Conservation (phyloP, 352 stramenopile species). For the Phytophthora lateralis region DNA sequence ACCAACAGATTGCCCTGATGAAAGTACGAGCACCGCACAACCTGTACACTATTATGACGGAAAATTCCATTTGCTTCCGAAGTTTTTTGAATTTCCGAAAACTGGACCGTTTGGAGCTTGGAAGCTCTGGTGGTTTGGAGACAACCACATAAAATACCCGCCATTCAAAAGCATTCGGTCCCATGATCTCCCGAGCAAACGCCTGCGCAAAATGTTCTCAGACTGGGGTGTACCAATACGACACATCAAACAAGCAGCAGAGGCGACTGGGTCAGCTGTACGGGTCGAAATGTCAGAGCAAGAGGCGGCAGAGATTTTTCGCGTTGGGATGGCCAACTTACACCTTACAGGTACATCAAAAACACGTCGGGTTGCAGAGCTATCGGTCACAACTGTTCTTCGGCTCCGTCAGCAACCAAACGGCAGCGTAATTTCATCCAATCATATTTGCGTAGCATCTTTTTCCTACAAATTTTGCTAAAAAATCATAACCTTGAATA, state of each 20-base stretch:
- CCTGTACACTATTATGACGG: conserved; percentile 5
- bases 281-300: neutral
- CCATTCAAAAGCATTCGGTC: conserved; percentile 8
- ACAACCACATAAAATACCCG: conserved; percentile 5
- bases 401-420: too few species aligned
- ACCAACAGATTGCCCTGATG: too few species aligned
- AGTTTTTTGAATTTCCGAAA: conserved; percentile 9
- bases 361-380: neutral
- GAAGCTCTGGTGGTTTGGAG: conserved; percentile 13
- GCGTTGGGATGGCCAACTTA: neutral
- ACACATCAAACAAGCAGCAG: conserved; percentile 1
- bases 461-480: too few species aligned
- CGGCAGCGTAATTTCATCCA: too few species aligned
- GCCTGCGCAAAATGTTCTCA: conserved; percentile 7
- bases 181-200: conserved; percentile 3
- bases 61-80: conserved; percentile 9
- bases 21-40: neutral
- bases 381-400: neutral
- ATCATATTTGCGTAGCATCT: too few species aligned
- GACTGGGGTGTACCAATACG: conserved; percentile 2
- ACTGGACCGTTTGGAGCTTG: conserved; percentile 9
- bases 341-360: neutral
- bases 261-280: neutral
- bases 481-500: too few species aligned
- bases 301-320: neutral